Percentiles rank a stretch among this genome's conserved stretches.
Evolutionary conservation across 257 asterid species (phyloP).

Genomic region (Forsythia viridissima): DNA sequence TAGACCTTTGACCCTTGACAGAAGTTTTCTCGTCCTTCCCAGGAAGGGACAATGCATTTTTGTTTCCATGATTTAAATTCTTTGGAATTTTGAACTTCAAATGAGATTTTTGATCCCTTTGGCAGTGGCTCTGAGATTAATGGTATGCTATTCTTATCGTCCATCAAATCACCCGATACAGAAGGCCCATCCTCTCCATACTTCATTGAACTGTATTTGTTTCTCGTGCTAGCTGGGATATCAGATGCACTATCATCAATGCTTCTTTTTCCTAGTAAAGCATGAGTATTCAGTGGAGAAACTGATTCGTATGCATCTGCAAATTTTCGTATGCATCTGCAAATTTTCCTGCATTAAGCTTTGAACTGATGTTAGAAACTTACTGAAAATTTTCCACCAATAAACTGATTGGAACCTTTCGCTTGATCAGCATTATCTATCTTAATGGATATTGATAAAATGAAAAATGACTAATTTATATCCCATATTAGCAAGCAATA

Average conservation of each 20-base stretch:
- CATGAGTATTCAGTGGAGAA: constrained; percentile 43
- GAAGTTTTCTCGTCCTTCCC: constrained; percentile 65
- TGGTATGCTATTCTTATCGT: constrained; percentile 37
- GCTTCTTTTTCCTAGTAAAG: constrained; percentile 48
- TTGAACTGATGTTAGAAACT: not conserved
- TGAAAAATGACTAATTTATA: not conserved
- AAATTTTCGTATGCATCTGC: too few species aligned
- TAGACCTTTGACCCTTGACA: constrained; percentile 88
- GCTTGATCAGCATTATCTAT: not conserved
- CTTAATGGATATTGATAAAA: constrained; percentile 3
- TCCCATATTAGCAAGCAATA: constrained; percentile 3
- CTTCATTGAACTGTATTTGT: constrained; percentile 35
- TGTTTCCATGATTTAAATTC: constrained; percentile 59
- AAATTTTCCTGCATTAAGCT: constrained; percentile 23
- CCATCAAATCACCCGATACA: constrained; percentile 41
- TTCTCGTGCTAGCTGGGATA: constrained; percentile 42
- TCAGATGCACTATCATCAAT: constrained; percentile 48
- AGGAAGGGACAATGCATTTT: constrained; percentile 42
- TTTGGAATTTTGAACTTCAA: constrained; percentile 78
- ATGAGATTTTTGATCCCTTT: constrained; percentile 61
- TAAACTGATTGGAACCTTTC: not conserved
- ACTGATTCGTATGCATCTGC: constrained; percentile 44
- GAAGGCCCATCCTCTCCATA: constrained; percentile 35
- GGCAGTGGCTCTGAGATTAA: constrained; percentile 32
- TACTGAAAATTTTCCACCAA: not conserved